Conservation (phyloP, 495 filamentous ascomycete genomes). For the Talaromyces stipitatus region DNA sequence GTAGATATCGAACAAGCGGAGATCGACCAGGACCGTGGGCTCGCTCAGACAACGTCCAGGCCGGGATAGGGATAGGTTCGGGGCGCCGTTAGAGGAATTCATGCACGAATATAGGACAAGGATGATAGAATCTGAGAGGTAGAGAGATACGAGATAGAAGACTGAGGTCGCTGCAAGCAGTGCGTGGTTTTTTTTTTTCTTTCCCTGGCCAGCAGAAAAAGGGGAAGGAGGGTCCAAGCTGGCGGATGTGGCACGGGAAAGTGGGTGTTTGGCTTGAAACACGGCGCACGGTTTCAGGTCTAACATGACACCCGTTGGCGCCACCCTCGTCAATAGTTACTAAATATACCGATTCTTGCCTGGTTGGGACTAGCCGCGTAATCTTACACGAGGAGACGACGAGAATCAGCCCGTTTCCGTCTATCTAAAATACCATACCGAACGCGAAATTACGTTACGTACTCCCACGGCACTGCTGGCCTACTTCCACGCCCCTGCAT, state of each 20-base stretch:
- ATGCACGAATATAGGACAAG: not conserved
- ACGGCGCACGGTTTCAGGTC: conserved; percentile 6
- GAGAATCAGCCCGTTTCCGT: not conserved
- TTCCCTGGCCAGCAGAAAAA: too few relatives aligned
- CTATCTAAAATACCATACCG: not conserved
- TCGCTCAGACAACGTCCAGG: not conserved
- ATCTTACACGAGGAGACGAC: not conserved
- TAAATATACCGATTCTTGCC: not conserved
- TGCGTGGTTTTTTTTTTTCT: too few relatives aligned
- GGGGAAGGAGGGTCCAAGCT: not conserved
- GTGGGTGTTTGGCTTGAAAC: conserved; percentile 2
- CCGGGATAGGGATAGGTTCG: not conserved
- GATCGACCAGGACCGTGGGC: conserved; percentile 1
- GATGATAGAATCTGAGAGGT: too few relatives aligned
- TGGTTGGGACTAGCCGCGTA: not conserved
- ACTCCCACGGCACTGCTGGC: not conserved
- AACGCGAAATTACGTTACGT: not conserved
- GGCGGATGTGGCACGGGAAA: not conserved
- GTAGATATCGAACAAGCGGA: conserved; percentile 1
- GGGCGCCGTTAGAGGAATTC: not conserved
- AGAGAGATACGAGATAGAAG: not conserved
- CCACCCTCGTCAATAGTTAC: not conserved
- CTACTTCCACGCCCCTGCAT: not conserved
- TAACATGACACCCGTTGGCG: not conserved
- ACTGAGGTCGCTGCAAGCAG: not conserved